Evolutionary conservation across 2,329 filamentous ascomycete genomes (phyloP).

Genomic region (Knufia fluminis): DNA sequence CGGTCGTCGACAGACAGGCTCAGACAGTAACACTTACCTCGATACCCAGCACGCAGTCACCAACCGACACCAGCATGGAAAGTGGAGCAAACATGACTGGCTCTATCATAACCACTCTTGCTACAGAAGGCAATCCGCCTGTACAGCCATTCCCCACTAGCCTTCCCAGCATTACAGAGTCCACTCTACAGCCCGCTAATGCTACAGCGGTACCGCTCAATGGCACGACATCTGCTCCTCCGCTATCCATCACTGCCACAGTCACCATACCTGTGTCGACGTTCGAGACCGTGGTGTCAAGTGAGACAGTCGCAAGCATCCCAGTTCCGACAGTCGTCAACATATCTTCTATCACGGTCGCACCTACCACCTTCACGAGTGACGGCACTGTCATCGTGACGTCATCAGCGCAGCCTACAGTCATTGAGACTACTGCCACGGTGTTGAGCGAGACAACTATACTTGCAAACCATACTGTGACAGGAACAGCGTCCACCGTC

Average conservation of each 20-base stretch:
- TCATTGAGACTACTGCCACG: conserved; percentile 20
- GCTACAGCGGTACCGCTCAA: conserved; percentile 17
- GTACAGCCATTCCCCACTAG: conserved; percentile 22
- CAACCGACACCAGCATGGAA: conserved; percentile 17
- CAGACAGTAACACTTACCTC: conserved; percentile 8
- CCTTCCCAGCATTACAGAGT: conserved; percentile 15
- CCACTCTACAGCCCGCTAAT: conserved; percentile 20
- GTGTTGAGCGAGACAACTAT: conserved; percentile 18
- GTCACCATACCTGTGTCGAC: conserved; percentile 22
- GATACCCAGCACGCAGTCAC: conserved; percentile 8
- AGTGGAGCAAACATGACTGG: conserved; percentile 19
- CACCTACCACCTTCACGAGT: conserved; percentile 17
- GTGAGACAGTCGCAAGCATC: conserved; percentile 16
- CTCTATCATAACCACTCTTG: conserved; percentile 19
- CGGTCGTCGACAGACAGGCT: background rate
- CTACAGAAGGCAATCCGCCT: conserved; percentile 21
- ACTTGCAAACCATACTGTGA: conserved; percentile 15
- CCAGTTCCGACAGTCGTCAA: conserved; percentile 17
- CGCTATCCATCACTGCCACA: conserved; percentile 18
- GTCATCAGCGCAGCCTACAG: conserved; percentile 19
- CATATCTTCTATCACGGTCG: conserved; percentile 18
- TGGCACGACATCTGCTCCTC: conserved; percentile 13
- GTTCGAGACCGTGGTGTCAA: conserved; percentile 17
- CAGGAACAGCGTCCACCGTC: conserved; percentile 16
- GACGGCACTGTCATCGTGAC: conserved; percentile 15